These are phyloP conservation scores for Acacia acuminata DNA, from an alignment of 306 rosid species.

Conservation along the genomic window DNA sequence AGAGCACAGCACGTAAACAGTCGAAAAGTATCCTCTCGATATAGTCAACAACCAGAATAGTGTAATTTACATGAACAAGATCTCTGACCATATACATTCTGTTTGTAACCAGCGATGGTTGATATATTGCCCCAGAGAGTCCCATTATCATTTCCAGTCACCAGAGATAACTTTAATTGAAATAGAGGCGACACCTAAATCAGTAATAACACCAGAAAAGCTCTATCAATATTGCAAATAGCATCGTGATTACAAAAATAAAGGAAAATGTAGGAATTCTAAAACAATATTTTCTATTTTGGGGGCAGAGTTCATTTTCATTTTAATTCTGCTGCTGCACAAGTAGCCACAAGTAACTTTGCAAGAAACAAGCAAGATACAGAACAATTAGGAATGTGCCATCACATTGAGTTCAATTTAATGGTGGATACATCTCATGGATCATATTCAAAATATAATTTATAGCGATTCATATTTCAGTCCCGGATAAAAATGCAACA, in stretches of 20 bases:
- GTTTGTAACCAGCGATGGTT: slow-evolving; percentile 40
- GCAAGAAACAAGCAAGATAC: background rate
- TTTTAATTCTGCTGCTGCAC: background rate
- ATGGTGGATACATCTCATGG: background rate
- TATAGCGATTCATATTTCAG: slow-evolving; percentile 1
- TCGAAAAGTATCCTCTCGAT: slow-evolving; percentile 45
- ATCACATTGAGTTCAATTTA: slow-evolving; percentile 8
- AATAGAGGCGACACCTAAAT: slow-evolving; percentile 40
- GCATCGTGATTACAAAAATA: slow-evolving; percentile 25
- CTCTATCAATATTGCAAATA: slow-evolving; percentile 40
- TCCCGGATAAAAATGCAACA: background rate
- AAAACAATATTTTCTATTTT: background rate
- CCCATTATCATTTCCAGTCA: slow-evolving; percentile 39
- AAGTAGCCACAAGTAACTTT: background rate
- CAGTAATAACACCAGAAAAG: slow-evolving; percentile 35
- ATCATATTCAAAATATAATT: slow-evolving; percentile 7
- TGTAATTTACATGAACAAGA: slow-evolving; percentile 61
- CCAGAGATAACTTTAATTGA: slow-evolving; percentile 39
- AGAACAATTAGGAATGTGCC: background rate
- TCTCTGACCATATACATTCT: slow-evolving; percentile 55
- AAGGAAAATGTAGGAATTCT: slow-evolving; percentile 16
- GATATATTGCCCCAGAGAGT: slow-evolving; percentile 44
- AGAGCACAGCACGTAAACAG: slow-evolving; percentile 38
- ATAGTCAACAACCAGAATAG: slow-evolving; percentile 48
- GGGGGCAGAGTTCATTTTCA: background rate